A percentile compares a stretch with the other conserved stretches of the same genome.
Evolutionary conservation across 2,329 filamentous ascomycete species (phyloP).

Genomic region (Scedosporium boydii): DNA sequence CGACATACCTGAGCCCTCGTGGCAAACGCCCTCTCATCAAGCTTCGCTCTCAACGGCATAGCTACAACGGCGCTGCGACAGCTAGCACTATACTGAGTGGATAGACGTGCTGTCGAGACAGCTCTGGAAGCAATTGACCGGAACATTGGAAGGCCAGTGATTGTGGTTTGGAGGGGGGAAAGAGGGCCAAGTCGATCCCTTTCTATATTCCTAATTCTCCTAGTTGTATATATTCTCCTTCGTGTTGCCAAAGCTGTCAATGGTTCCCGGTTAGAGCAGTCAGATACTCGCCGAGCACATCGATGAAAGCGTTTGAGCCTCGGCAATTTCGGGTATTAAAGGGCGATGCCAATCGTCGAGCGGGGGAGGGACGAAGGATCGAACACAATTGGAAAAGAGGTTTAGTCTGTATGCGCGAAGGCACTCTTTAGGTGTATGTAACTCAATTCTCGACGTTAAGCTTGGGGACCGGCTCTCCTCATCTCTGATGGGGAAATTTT

Average conservation of each 20-base stretch:
- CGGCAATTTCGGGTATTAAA: background rate
- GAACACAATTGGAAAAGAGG: background rate
- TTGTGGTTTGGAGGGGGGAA: background rate
- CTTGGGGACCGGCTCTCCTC: background rate
- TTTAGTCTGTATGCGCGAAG: background rate
- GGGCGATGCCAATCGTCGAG: background rate
- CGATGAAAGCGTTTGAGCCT: background rate
- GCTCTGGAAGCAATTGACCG: conserved; percentile 43
- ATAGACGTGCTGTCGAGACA: conserved; percentile 37
- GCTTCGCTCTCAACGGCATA: conserved; percentile 78
- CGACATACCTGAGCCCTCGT: conserved; percentile 1
- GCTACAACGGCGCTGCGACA: conserved; percentile 22
- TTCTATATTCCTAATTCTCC: background rate
- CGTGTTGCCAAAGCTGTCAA: background rate
- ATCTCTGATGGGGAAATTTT: background rate
- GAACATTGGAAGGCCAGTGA: conserved; percentile 14
- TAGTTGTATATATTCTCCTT: background rate
- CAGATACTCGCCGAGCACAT: background rate
- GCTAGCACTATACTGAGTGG: conserved; percentile 31
- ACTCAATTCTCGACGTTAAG: background rate
- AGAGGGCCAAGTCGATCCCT: conserved; percentile 19
- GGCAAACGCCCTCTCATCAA: conserved; percentile 20
- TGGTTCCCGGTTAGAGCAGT: background rate
- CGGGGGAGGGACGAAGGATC: background rate
- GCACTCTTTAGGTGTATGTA: background rate